Evolutionary conservation across 495 filamentous ascomycete genomes (phyloP).

Genomic region (Aspergillus cavernicola): DNA sequence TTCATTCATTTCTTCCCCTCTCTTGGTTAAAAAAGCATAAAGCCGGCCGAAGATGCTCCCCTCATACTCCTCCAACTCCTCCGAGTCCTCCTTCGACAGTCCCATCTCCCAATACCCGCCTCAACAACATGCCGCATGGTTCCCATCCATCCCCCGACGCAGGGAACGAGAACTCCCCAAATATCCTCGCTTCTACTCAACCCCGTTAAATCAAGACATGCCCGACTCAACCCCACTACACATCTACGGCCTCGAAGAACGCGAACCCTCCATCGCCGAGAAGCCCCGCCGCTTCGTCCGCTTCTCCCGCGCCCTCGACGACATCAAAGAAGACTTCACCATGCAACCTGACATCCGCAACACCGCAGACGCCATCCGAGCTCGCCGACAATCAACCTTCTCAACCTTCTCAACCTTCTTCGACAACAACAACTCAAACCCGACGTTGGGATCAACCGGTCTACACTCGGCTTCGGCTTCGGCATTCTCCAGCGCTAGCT

Average conservation of each 20-base stretch:
- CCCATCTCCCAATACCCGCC: constrained; percentile 29
- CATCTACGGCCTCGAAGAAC: constrained; percentile 38
- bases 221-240: constrained; percentile 34
- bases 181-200: constrained; percentile 40
- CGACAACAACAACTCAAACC: constrained; percentile 4
- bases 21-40: no score
- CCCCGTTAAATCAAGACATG: constrained; percentile 30
- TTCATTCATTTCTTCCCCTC: neutral
- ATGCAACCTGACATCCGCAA: constrained; percentile 26
- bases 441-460: constrained; percentile 10
- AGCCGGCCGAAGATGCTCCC: constrained; percentile 25
- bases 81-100: constrained; percentile 28
- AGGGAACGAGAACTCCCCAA: constrained; percentile 21
- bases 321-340: constrained; percentile 40
- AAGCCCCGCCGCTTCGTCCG: constrained; percentile 33
- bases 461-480: constrained; percentile 5
- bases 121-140: constrained; percentile 25
- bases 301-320: constrained; percentile 39
- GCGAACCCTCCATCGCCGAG: constrained; percentile 34
- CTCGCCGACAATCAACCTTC: constrained; percentile 31
- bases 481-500: constrained; percentile 1
- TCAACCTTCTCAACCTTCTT: neutral
- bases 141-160: constrained; percentile 27
- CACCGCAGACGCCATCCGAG: constrained; percentile 26
- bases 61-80: constrained; percentile 29